These are phyloP conservation scores for Ambrosia trifida DNA, from an alignment of 129 eudicot genomes.

Conservation along the genomic window DNA sequence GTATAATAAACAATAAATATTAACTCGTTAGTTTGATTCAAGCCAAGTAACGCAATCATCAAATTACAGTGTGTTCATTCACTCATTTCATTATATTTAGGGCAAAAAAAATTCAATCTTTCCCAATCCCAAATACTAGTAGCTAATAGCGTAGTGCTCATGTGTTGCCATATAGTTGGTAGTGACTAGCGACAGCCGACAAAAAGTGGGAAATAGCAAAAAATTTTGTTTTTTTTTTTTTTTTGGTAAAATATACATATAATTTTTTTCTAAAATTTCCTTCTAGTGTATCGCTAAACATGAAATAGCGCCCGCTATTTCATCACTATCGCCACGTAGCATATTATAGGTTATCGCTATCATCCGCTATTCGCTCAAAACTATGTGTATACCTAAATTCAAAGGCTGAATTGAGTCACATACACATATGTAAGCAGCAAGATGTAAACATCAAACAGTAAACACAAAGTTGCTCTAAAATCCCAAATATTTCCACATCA, in stretches of 20 bases:
- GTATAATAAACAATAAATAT: background rate
- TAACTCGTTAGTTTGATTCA: constrained; percentile 12
- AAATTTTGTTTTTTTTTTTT: too few relatives aligned
- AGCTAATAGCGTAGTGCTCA: background rate
- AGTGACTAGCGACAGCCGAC: too few relatives aligned
- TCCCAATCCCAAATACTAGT: background rate
- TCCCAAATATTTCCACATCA: background rate
- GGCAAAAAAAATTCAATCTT: background rate
- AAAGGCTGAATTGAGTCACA: background rate
- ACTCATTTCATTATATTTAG: background rate
- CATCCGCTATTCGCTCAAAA: too few relatives aligned
- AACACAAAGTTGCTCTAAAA: background rate
- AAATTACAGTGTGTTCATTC: background rate
- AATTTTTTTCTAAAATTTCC: too few relatives aligned
- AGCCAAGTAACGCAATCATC: background rate
- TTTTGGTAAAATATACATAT: too few relatives aligned
- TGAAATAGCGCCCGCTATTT: too few relatives aligned
- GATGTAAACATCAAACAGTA: constrained; percentile 12
- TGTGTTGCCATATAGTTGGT: too few relatives aligned
- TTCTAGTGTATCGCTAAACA: too few relatives aligned
- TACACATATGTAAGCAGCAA: constrained; percentile 8
- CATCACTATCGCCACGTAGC: too few relatives aligned
- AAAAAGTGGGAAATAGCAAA: too few relatives aligned
- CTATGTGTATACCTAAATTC: background rate
- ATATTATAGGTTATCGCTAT: too few relatives aligned